A percentile compares a stretch with the other conserved stretches of the same genome.
phyloP scores from a whole-genome alignment of 208 protist species.

The Leptomonas pyrrhocoris region DNA sequence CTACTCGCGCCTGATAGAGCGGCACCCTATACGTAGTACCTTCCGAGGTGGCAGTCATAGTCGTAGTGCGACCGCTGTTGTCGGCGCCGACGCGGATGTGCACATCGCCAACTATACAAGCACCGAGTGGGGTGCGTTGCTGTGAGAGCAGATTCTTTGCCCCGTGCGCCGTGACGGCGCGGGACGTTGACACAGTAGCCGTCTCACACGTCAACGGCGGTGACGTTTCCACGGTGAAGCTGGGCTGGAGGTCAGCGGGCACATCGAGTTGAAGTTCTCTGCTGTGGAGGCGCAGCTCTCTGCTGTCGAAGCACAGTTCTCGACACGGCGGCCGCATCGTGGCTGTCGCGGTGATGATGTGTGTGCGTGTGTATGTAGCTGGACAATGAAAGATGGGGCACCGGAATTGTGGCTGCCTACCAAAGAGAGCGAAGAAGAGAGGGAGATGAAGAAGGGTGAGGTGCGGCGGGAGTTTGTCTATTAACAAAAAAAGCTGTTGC shows the following conservation, averaged over 20 bases:
- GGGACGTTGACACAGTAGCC: background rate
- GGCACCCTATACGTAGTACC: constrained; percentile 2
- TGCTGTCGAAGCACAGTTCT: background rate
- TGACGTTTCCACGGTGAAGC: constrained; percentile 16
- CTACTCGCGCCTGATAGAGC: constrained; percentile 22
- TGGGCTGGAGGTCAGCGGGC: background rate
- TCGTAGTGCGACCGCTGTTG: background rate
- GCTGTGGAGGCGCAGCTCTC: constrained; percentile 3
- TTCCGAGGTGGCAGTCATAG: background rate
- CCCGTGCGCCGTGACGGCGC: constrained; percentile 3
- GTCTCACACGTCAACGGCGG: constrained; percentile 8
- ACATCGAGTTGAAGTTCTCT: constrained; percentile 14
- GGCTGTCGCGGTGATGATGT: too few species aligned
- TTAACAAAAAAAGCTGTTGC: too few species aligned
- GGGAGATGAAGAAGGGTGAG: too few species aligned
- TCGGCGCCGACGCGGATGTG: background rate
- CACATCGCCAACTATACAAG: constrained; percentile 7
- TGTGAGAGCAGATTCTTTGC: constrained; percentile 1
- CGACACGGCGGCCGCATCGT: too few species aligned
- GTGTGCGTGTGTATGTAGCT: too few species aligned
- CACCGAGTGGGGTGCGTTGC: constrained; percentile 20
- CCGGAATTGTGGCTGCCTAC: too few species aligned
- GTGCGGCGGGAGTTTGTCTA: too few species aligned
- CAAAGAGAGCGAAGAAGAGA: constrained; percentile 6
- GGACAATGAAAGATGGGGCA: too few species aligned